These are phyloP conservation scores for Raffaelea albimanens DNA, from an alignment of 2,329 filamentous ascomycete species.

Conservation along the genomic window DNA sequence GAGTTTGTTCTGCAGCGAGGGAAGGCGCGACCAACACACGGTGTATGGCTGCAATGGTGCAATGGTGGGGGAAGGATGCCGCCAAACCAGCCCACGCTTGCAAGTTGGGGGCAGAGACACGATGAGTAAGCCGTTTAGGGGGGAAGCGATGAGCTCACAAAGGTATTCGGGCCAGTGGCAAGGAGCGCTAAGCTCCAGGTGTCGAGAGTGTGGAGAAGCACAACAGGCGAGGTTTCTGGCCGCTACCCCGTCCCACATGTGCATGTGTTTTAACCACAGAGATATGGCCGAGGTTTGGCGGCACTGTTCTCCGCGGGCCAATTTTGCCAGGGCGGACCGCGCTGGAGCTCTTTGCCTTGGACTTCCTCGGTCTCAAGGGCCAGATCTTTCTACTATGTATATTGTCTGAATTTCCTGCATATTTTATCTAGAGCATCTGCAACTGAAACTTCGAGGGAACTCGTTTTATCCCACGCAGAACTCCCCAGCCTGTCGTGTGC, in stretches of 20 bases:
- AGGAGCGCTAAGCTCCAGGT: too few species aligned
- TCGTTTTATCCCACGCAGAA: not conserved
- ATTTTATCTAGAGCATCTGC: not conserved
- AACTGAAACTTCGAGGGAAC: not conserved
- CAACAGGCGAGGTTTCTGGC: not conserved
- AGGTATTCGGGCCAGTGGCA: too few species aligned
- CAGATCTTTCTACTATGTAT: not conserved
- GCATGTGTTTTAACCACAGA: too few species aligned
- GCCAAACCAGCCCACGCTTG: too few species aligned
- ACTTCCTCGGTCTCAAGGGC: constrained; percentile 6
- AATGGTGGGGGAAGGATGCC: too few species aligned
- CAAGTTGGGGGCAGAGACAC: too few species aligned
- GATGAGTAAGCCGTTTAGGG: too few species aligned
- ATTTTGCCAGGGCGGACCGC: constrained; percentile 3
- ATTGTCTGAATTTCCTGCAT: not conserved
- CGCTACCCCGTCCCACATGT: constrained; percentile 10
- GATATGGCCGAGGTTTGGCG: constrained; percentile 14
- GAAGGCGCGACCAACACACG: too few species aligned
- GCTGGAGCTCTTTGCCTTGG: not conserved
- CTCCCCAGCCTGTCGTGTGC: too few species aligned
- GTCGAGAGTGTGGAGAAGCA: not conserved
- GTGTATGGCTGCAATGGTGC: too few species aligned
- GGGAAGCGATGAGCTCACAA: too few species aligned
- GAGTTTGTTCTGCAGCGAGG: too few species aligned
- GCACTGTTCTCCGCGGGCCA: constrained; percentile 6